These are phyloP conservation scores for Davidsoniella virescens DNA, from an alignment of 2,329 filamentous ascomycete genomes.

Conservation along the genomic window DNA sequence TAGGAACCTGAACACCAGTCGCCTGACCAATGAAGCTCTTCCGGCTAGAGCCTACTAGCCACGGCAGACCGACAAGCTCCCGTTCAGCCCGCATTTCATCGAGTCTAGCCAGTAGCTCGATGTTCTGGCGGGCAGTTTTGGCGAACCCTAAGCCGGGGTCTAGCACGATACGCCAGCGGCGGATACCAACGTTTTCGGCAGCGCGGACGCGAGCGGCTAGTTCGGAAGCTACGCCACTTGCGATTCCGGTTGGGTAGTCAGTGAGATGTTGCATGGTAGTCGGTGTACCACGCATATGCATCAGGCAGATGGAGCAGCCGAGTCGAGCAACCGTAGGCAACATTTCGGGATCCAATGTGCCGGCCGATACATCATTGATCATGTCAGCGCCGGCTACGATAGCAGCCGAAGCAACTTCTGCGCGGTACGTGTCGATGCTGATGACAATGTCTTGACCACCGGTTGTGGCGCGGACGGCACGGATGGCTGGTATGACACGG, in stretches of 20 bases:
- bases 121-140: slow-evolving; percentile 66
- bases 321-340: slow-evolving; percentile 61
- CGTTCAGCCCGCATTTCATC: slow-evolving; percentile 47
- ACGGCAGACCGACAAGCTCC: slow-evolving; percentile 56
- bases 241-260: slow-evolving; percentile 51
- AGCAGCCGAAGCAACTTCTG: slow-evolving; percentile 61
- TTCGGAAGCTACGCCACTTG: slow-evolving; percentile 49
- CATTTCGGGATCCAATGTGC: slow-evolving; percentile 65
- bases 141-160: slow-evolving; percentile 93
- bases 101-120: slow-evolving; percentile 57
- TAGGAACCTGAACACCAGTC: slow-evolving; percentile 56
- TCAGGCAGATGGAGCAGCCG: slow-evolving; percentile 64
- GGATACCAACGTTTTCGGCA: slow-evolving; percentile 65
- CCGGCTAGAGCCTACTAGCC: slow-evolving; percentile 76
- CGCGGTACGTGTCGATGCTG: slow-evolving; percentile 86
- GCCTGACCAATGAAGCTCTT: slow-evolving; percentile 79
- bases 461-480: slow-evolving; percentile 51
- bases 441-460: slow-evolving; percentile 50
- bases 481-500: slow-evolving; percentile 66
- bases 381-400: slow-evolving; percentile 71
- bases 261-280: slow-evolving; percentile 60
- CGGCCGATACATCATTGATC: slow-evolving; percentile 87
- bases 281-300: slow-evolving; percentile 80
- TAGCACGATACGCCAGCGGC: slow-evolving; percentile 85
- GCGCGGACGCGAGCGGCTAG: slow-evolving; percentile 52